Conservation (phyloP, 2,329 filamentous ascomycete species). For the Huntiella omanensis region DNA sequence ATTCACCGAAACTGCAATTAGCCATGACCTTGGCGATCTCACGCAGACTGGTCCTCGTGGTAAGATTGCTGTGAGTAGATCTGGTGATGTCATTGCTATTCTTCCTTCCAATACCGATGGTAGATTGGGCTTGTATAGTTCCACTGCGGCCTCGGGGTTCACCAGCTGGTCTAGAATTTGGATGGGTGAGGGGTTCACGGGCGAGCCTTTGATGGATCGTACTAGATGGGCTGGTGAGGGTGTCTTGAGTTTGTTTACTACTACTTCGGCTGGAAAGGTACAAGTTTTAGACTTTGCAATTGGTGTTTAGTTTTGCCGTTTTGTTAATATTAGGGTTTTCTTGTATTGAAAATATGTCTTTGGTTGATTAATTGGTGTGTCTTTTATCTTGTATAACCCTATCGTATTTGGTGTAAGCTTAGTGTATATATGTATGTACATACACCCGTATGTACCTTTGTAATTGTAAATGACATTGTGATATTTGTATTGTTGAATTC, state of each 20-base stretch:
- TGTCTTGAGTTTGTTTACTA: slow-evolving; percentile 10
- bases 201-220: slow-evolving; percentile 13
- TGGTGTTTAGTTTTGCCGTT: not conserved
- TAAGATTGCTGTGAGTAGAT: slow-evolving; percentile 11
- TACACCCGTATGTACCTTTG: too few species aligned
- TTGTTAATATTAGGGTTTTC: not conserved
- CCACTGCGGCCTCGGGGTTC: slow-evolving; percentile 5
- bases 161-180: slow-evolving; percentile 10
- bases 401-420: too few species aligned
- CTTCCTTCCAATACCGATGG: slow-evolving; percentile 11
- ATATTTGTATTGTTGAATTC: too few species aligned
- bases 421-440: too few species aligned
- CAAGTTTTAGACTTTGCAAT: slow-evolving; percentile 3
- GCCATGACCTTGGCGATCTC: slow-evolving; percentile 7
- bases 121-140: slow-evolving; percentile 11
- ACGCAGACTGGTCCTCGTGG: slow-evolving; percentile 12
- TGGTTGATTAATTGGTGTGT: too few species aligned
- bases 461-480: too few species aligned
- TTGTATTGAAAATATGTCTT: not conserved
- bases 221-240: slow-evolving; percentile 5
- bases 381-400: too few species aligned
- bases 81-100: slow-evolving; percentile 12
- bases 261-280: slow-evolving; percentile 6
- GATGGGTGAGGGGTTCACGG: slow-evolving; percentile 4
- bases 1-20: slow-evolving; percentile 12